These are phyloP conservation scores for Aspergillus heteromorphus DNA, from an alignment of 495 filamentous ascomycete species.

Conservation along the genomic window DNA sequence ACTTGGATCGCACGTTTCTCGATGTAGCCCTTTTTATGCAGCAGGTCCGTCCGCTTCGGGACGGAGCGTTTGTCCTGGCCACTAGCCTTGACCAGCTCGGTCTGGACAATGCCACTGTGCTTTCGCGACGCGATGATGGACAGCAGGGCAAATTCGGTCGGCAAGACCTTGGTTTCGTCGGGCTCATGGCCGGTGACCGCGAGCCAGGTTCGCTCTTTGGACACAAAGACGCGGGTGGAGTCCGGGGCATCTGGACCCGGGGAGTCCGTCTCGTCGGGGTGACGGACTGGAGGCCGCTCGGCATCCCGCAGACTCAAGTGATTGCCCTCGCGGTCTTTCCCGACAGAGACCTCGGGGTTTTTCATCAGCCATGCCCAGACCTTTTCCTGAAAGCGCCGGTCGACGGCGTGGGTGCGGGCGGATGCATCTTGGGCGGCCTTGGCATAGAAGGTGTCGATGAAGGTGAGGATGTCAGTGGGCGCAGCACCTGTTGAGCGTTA, in stretches of 20 bases:
- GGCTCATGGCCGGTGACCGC: slow-evolving; percentile 74
- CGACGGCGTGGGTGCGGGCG: slow-evolving; percentile 29
- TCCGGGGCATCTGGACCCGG: not conserved
- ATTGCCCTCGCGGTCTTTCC: slow-evolving; percentile 36
- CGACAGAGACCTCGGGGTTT: slow-evolving; percentile 50
- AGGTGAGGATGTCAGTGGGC: slow-evolving; percentile 32
- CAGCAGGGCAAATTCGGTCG: slow-evolving; percentile 66
- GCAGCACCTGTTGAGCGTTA: slow-evolving; percentile 33
- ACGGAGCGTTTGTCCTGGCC: slow-evolving; percentile 88
- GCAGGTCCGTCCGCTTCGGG: slow-evolving; percentile 69
- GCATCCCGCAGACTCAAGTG: slow-evolving; percentile 43
- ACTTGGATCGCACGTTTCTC: slow-evolving; percentile 68
- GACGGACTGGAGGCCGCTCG: slow-evolving; percentile 19
- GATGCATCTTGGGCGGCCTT: slow-evolving; percentile 17
- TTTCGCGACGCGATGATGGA: slow-evolving; percentile 73
- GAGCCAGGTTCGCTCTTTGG: slow-evolving; percentile 65
- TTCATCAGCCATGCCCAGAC: slow-evolving; percentile 53
- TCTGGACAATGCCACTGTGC: slow-evolving; percentile 69
- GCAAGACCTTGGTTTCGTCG: slow-evolving; percentile 62
- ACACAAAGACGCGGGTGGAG: slow-evolving; percentile 49
- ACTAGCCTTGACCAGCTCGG: slow-evolving; percentile 66
- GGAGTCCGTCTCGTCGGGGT: slow-evolving; percentile 4
- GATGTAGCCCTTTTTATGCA: slow-evolving; percentile 77
- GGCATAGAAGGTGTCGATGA: slow-evolving; percentile 37
- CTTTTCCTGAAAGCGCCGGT: slow-evolving; percentile 46